Evolutionary conservation across 2,329 filamentous ascomycete species (phyloP), one percentile per base, ranked within the genome.

Genomic region (Sphaerulina vaccinii): DNA sequence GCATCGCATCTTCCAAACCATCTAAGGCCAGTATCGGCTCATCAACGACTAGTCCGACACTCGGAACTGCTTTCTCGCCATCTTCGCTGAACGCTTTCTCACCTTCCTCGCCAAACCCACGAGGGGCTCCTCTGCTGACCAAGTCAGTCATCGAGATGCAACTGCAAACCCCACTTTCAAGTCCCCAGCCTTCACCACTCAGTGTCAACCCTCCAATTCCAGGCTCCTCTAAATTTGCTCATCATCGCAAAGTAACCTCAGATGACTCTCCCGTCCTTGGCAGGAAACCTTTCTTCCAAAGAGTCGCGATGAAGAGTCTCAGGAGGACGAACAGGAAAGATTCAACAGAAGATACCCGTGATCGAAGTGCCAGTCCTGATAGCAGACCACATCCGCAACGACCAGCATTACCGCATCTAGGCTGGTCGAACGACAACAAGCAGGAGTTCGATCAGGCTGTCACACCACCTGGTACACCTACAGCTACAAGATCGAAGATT

Each of bases 361-460:
- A 29, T 11, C 39, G 43, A 22, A 41, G 29, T 19, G 39, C 40
- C 29, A 58, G 46, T 16, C 35, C 48, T 44, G 49, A 47, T 8
- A 48, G 37, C 50, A 23, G 7, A 29, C 23, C n/a, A 45, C 2
- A 33, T 16, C n/a, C 5, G 6, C 35, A 29, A 35, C 1, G 18
- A 39, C 22, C 6, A 18, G 8, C 18, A 19, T 15, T 21, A 23
- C 51, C 29, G 3, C 55, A 59, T 37, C 57, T 65, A 0, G 61
- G 62, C 49, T 66, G 64, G 64, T 57, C 63, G 2, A 48, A 56
- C 27, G 16, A 36, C 3, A 49, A 60, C 3, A 65, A 64, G 38
- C 24, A 39, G 3, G 45, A 54, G 8, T 65, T 65, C 48, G 63
- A 66, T 48, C 37, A 55, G 44, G 45, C 52, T 2, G 42, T 52